Percentiles rank a stretch among this genome's conserved stretches.
Evolutionary conservation across 1,284 basidiomycete species (phyloP).

Genomic region (Cutaneotrichosporon spelunceum): DNA sequence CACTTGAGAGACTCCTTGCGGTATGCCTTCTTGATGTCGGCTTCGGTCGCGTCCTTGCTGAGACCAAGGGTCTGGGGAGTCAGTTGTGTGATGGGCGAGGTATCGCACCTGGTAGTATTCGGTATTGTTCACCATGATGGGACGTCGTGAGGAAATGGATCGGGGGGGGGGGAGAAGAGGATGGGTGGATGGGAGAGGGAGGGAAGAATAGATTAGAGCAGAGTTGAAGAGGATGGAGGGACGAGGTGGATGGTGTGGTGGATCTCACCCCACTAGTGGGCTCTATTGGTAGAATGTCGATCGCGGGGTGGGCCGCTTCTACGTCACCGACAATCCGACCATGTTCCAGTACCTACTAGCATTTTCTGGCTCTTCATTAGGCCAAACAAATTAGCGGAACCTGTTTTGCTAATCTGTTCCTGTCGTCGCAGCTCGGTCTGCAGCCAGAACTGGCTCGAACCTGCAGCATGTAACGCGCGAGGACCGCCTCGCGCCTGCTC

Average conservation of each 20-base stretch:
- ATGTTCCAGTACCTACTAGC: constrained; percentile 6
- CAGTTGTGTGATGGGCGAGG: neutral
- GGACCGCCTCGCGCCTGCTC: too few species aligned
- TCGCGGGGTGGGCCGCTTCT: neutral
- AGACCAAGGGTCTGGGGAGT: constrained; percentile 59
- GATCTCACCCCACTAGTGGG: neutral
- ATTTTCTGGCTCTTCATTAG: neutral
- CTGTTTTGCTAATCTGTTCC: neutral
- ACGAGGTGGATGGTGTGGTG: neutral
- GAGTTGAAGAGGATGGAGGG: too few species aligned
- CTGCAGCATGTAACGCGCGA: too few species aligned
- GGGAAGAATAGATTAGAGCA: neutral
- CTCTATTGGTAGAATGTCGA: too few species aligned
- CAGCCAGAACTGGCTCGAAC: too few species aligned
- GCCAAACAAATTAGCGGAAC: neutral
- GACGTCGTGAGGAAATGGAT: neutral
- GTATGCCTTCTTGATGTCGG: constrained; percentile 68
- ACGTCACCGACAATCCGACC: neutral
- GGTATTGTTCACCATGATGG: constrained; percentile 47
- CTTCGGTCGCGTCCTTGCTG: constrained; percentile 67
- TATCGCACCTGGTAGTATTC: constrained; percentile 46
- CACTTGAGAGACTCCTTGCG: constrained; percentile 73
- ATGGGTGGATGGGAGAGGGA: neutral
- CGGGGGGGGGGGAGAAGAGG: neutral
- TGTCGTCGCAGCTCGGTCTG: too few species aligned